Conservation (phyloP, 2,329 filamentous ascomycete species). For the Alternaria gansuensis region DNA sequence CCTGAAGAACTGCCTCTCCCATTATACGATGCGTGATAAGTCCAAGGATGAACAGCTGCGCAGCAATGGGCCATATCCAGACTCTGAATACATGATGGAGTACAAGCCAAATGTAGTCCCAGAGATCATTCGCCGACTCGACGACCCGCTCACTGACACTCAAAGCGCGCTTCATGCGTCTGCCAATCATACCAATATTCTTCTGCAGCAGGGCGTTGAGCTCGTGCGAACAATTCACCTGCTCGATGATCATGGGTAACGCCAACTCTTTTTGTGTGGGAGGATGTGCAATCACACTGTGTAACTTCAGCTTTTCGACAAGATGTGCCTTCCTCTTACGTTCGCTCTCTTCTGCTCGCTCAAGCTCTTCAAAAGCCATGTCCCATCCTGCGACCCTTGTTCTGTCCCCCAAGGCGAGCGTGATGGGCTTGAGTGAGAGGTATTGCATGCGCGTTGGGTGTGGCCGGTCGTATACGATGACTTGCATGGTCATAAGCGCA, state of each 20-base stretch:
- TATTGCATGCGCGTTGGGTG: constrained; percentile 93
- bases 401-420: constrained; percentile 78
- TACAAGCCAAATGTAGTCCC: constrained; percentile 74
- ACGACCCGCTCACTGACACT: constrained; percentile 96
- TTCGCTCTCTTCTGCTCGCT: constrained; percentile 75
- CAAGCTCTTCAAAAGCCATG: constrained; percentile 60
- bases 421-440: constrained; percentile 88
- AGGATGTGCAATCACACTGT: constrained; percentile 80
- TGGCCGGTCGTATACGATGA: constrained; percentile 88
- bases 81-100: constrained; percentile 75
- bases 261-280: constrained; percentile 84
- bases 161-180: constrained; percentile 80
- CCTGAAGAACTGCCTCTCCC: constrained; percentile 78
- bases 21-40: constrained; percentile 81
- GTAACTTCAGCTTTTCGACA: constrained; percentile 85
- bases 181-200: constrained; percentile 85
- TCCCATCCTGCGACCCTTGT: constrained; percentile 54
- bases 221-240: constrained; percentile 96
- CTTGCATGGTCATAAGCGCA: constrained; percentile 77
- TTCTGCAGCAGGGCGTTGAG: constrained; percentile 85
- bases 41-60: constrained; percentile 74
- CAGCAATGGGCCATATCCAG: constrained; percentile 81
- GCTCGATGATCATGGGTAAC: constrained; percentile 82
- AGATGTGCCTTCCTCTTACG: constrained; percentile 71
- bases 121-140: constrained; percentile 87